Conservation (phyloP, 2,329 filamentous ascomycete species). For the Cordyceps farinosa region DNA sequence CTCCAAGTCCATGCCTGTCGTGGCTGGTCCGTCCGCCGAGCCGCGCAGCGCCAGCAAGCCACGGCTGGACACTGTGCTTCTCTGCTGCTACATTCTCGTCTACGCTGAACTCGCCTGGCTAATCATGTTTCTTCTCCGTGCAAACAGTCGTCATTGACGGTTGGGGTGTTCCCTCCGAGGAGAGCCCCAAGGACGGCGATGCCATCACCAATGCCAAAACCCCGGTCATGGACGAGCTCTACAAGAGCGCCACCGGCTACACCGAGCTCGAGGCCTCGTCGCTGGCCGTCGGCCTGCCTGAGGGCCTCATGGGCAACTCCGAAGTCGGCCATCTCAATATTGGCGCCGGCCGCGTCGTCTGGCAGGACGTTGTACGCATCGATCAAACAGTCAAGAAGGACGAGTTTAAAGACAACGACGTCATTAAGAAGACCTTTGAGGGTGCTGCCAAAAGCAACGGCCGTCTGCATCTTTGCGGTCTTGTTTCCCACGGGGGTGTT, state of each 20-base stretch:
- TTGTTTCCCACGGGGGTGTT: conserved; percentile 93
- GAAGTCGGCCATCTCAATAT: conserved; percentile 99
- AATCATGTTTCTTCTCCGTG: conserved; percentile 52
- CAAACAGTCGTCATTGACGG: conserved; percentile 92
- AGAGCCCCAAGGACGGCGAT: conserved; percentile 84
- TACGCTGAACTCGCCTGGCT: conserved; percentile 58
- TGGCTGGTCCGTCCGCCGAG: conserved; percentile 11
- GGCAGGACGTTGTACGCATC: conserved; percentile 97
- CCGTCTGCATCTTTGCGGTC: conserved; percentile 84
- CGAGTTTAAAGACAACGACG: conserved; percentile 71
- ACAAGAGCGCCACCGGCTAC: conserved; percentile 76
- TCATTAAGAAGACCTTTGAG: conserved; percentile 73
- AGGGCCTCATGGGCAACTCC: conserved; percentile 98
- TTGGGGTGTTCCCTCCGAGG: conserved; percentile 83
- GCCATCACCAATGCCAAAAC: conserved; percentile 92
- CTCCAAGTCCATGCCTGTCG: conserved; percentile 1
- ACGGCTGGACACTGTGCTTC: conserved; percentile 45
- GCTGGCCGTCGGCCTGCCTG: conserved; percentile 88
- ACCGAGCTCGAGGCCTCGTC: conserved; percentile 94
- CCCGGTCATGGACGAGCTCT: conserved; percentile 91
- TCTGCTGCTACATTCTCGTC: conserved; percentile 49
- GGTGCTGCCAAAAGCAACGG: conserved; percentile 84
- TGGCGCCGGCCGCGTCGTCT: conserved; percentile 93
- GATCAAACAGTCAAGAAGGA: conserved; percentile 87
- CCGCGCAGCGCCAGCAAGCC: conserved; percentile 53